Evolutionary conservation across 495 filamentous ascomycete species (phyloP), one percentile per base, ranked within the genome.

Genomic region (Sporormia fimetaria): DNA sequence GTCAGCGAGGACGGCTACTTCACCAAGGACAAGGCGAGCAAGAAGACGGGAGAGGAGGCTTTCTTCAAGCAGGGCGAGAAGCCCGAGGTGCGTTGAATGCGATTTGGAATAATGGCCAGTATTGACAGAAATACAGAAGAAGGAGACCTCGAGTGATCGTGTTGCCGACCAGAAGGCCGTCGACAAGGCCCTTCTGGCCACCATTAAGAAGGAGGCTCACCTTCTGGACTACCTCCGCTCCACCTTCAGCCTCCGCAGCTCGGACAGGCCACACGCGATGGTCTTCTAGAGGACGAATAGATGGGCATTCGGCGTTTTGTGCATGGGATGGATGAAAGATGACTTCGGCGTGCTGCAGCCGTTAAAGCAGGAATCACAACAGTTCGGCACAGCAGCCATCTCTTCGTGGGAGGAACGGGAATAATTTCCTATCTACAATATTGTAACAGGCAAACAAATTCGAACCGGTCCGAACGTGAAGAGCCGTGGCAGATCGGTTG

Each of bases 31-130:
- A 94, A 94, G 78, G 69, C 74, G 60, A 72, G 76, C 64, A 93
- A 94, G 79, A 78, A 74, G 57, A 79, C 81, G 65, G 80, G 86
- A 66, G 90, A 95, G 68, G 84, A 92, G 61, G 72, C 74, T 54
- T 96, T 99, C 78, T 96, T 95, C 76, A 83, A 87, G 71, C 84
- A 94, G 71, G 87, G 86, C 60, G 84, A 94, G 76, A 92, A 90
- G 75, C 70, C 81, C 57, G 73, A 95, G 86, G 88, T 96, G 72
- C 54, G 82, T 73, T 49, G 38, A 24, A 33, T 11, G 12, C 1
- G 2, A 10, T 24, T 18, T 12, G 10, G 8, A 29, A 1, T 20
- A 32, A 20, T 8, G 14, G 21, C 9, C 29, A 12, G 11, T 40
- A 17, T 35, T 39, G 31, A 42, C 23, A 21, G 7, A 6, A 33